Conservation (phyloP, 805 yeast genomes). For the Priceomyces fermenticarens region DNA sequence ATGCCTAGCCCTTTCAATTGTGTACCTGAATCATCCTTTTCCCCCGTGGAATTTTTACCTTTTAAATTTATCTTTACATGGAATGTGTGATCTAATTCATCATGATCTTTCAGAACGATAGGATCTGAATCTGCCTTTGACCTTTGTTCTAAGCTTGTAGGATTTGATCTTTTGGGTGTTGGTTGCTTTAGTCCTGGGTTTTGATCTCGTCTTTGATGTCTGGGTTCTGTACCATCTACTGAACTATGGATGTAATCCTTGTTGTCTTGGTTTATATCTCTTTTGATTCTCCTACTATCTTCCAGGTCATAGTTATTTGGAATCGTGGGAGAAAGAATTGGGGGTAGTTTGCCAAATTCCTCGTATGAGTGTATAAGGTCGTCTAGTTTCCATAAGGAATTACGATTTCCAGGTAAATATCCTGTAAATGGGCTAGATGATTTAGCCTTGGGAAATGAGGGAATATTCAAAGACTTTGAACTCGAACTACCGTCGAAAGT, state of each 20-base stretch:
- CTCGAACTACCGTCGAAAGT: constrained; percentile 21
- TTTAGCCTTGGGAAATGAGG: constrained; percentile 9
- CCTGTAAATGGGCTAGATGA: constrained; percentile 16
- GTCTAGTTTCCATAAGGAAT: constrained; percentile 36
- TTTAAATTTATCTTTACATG: constrained; percentile 22
- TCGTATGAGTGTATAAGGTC: constrained; percentile 34
- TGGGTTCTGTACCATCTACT: too few relatives aligned
- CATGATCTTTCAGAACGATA: neutral
- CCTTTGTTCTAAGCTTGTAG: neutral
- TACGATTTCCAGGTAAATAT: constrained; percentile 1
- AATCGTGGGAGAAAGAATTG: constrained; percentile 37
- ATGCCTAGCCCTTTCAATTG: constrained; percentile 11
- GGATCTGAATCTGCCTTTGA: neutral
- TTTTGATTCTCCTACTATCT: neutral
- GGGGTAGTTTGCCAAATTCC: constrained; percentile 32
- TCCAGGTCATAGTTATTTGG: constrained; percentile 15
- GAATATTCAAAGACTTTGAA: constrained; percentile 2
- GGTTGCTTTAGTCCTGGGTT: neutral
- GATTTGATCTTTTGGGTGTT: neutral
- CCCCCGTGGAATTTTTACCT: constrained; percentile 14
- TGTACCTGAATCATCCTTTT: constrained; percentile 4
- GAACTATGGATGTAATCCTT: too few relatives aligned
- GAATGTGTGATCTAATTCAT: constrained; percentile 18
- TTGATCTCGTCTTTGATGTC: too few relatives aligned
- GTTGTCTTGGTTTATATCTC: too few relatives aligned